These are phyloP conservation scores for Candida railenensis DNA, from an alignment of 805 yeast genomes.

Conservation along the genomic window DNA sequence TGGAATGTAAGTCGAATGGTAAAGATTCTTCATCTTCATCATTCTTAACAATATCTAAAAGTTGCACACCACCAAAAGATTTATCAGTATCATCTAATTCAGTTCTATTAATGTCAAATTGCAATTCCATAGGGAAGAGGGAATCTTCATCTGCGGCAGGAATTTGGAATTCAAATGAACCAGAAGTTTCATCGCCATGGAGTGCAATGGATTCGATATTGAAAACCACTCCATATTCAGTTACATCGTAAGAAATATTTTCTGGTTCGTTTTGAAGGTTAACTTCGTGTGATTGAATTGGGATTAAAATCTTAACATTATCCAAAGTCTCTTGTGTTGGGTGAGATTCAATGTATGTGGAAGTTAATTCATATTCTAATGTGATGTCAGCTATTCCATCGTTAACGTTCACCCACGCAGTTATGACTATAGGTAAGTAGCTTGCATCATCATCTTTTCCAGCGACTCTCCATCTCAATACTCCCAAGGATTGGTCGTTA, in stretches of 20 bases:
- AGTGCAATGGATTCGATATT: conserved; percentile 54
- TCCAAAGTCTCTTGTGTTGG: conserved; percentile 44
- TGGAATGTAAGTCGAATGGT: conserved; percentile 67
- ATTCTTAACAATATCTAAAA: conserved; percentile 55
- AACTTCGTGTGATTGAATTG: conserved; percentile 59
- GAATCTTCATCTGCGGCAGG: conserved; percentile 77
- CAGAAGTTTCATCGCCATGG: conserved; percentile 47
- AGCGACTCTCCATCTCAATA: conserved; percentile 85
- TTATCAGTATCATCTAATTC: conserved; percentile 37
- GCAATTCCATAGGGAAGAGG: conserved; percentile 83
- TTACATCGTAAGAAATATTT: conserved; percentile 50
- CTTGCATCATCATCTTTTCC: conserved; percentile 59
- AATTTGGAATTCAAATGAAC: conserved; percentile 77
- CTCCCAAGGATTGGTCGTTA: conserved; percentile 87
- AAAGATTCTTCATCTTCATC: conserved; percentile 54
- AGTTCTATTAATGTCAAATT: conserved; percentile 51
- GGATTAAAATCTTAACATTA: conserved; percentile 59
- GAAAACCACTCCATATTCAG: conserved; percentile 72
- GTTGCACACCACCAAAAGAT: conserved; percentile 65
- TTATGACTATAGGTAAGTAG: conserved; percentile 67
- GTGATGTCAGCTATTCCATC: conserved; percentile 70
- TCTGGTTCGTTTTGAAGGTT: conserved; percentile 51
- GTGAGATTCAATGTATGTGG: conserved; percentile 30
- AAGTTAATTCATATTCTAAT: conserved; percentile 79
- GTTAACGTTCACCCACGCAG: conserved; percentile 79